Base-by-base conservation (phyloP, 139 green algal species). In the Bryopsis sp. region DNA sequence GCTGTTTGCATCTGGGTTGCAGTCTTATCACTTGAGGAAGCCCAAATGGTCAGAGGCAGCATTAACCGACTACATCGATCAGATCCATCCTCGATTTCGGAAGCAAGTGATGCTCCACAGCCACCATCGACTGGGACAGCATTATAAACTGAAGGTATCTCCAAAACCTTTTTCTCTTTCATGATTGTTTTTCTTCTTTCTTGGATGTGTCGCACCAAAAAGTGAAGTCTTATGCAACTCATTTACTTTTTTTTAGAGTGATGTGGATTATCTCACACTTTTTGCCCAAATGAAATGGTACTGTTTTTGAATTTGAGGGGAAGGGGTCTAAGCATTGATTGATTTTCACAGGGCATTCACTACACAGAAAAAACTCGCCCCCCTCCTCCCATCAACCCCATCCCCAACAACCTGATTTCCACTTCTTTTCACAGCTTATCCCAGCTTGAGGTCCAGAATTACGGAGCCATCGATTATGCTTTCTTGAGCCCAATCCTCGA, bases 401-500 rank as follows among this genome's bases (percentile, higher is more conserved):
- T 8, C 29, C 29, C 48, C 33, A 26, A 26, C 29, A 7, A 8
- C 48, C 19, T 61, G 11, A 33, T 72, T 1, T 79, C 74, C 38
- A 76, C 74, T 8, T 72, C 74, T 28, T 76, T 76, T 46, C 74
- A 79, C 61, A 47, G 59, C 5, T 39, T 65, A 7, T 3, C 4
- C 26, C 39, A 75, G 33, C 29, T 73, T 3, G 33, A 65, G n/a
- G 11, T 75, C 22, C 19, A 26, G 2, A 58, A 64, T 33, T 35
- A 36, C 26, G 68, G 72, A 26, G 39, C 22, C 6, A 31, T 88
- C 6, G 62, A 77, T 64, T 88, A 88, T 46, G 71, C 67, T 2
- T 81, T 88, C 60, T 68, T 88, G 6, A 79, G 70, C 5, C 82
- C 81, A 24, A 72, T 88, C 0, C 87, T 81, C 47, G 50, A 81